Conservation (phyloP, 306 rosid species). For the Ormosia semicastrata region DNA sequence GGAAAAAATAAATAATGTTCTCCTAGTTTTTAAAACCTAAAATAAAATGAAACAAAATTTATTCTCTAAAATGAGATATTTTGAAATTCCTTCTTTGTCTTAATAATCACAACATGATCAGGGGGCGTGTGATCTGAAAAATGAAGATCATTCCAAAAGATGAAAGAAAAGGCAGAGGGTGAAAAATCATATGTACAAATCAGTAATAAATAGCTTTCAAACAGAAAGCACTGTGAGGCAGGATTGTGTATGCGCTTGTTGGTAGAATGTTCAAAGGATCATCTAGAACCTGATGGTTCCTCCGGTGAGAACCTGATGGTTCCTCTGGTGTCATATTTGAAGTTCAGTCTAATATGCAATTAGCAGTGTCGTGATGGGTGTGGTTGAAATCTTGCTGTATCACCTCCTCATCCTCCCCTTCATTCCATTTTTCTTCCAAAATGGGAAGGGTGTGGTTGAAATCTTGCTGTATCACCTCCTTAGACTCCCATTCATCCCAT, state of each 20-base stretch:
- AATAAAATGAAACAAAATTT: neutral
- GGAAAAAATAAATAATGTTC: too few relatives aligned
- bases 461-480: conserved; percentile 68
- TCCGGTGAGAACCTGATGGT: conserved; percentile 80
- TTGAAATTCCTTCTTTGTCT: conserved; percentile 5
- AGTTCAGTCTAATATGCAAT: conserved; percentile 78
- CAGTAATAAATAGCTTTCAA: conserved; percentile 32
- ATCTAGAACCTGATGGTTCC: conserved; percentile 88
- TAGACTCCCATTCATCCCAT: conserved; percentile 95
- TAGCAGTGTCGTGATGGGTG: conserved; percentile 37
- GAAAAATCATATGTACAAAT: conserved; percentile 65
- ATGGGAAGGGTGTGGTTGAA: conserved; percentile 34
- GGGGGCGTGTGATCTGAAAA: conserved; percentile 39
- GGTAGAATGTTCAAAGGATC: conserved; percentile 28
- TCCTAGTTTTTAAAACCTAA: too few relatives aligned
- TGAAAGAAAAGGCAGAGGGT: conserved; percentile 6
- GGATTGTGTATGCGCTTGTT: conserved; percentile 23
- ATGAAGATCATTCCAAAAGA: conserved; percentile 41
- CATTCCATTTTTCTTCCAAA: conserved; percentile 92
- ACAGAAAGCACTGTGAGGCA: conserved; percentile 35
- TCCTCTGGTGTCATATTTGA: conserved; percentile 72
- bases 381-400: conserved; percentile 49
- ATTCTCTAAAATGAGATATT: neutral
- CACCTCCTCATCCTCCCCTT: conserved; percentile 82
- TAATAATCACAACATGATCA: conserved; percentile 35